Evolutionary conservation across 768 basidiomycete genomes (phyloP).

Genomic region (Imleria badia): DNA sequence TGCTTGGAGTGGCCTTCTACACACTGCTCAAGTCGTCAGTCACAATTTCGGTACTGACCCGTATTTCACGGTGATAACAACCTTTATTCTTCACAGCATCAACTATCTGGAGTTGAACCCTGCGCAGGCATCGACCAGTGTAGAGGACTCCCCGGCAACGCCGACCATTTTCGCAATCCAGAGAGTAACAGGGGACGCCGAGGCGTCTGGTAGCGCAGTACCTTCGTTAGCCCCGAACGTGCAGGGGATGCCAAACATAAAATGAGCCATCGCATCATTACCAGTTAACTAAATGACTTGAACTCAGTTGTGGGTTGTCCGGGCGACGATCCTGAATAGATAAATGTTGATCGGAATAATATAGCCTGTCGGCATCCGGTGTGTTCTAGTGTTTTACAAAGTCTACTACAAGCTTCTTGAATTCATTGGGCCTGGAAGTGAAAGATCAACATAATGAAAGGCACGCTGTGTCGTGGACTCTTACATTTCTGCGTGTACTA

Average conservation of each 20-base stretch:
- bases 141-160: slow-evolving; percentile 26
- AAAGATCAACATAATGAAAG: neutral
- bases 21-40: slow-evolving; percentile 51
- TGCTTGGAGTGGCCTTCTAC: slow-evolving; percentile 61
- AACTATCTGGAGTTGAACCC: slow-evolving; percentile 32
- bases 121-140: slow-evolving; percentile 28
- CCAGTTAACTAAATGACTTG: neutral
- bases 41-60: neutral
- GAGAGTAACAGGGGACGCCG: slow-evolving; percentile 1
- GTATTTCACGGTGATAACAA: slow-evolving; percentile 1
- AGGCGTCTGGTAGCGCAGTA: neutral
- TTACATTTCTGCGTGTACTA: slow-evolving; percentile 81
- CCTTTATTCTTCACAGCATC: slow-evolving; percentile 14
- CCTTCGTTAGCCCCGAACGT: neutral
- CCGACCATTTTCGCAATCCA: slow-evolving; percentile 15
- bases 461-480: slow-evolving; percentile 5
- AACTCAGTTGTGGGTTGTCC: neutral
- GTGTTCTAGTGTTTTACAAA: slow-evolving; percentile 23
- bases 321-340: neutral
- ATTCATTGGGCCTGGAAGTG: slow-evolving; percentile 51
- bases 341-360: neutral
- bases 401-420: slow-evolving; percentile 40
- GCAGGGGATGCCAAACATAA: neutral
- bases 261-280: neutral
- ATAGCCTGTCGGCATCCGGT: neutral